Conservation (phyloP, 495 filamentous ascomycete species). For the Evernia prunastri region DNA sequence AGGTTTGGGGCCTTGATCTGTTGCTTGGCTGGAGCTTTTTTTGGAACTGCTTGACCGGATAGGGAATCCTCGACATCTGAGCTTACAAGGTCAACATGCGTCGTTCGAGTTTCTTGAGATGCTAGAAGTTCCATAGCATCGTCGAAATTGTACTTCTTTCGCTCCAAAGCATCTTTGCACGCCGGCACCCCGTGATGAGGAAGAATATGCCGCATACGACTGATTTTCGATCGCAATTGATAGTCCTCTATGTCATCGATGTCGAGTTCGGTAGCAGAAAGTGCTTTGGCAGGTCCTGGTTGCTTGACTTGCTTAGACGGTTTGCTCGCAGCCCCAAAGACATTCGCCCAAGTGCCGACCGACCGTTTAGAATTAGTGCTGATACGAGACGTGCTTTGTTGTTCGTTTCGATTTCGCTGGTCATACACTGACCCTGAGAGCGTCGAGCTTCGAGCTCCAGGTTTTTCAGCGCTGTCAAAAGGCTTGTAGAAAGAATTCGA, state of each 20-base stretch:
- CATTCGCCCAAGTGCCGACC: slow-evolving; percentile 42
- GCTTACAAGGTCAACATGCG: slow-evolving; percentile 32
- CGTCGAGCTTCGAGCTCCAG: slow-evolving; percentile 8
- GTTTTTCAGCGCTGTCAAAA: neutral
- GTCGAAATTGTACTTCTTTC: slow-evolving; percentile 50
- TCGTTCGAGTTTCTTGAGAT: slow-evolving; percentile 25
- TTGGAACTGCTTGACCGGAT: slow-evolving; percentile 6
- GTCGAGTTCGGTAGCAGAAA: slow-evolving; percentile 41
- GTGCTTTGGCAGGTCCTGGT: slow-evolving; percentile 51
- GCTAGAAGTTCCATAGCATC: slow-evolving; percentile 51
- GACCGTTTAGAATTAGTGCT: slow-evolving; percentile 35
- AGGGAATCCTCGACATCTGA: slow-evolving; percentile 26
- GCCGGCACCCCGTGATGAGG: slow-evolving; percentile 44
- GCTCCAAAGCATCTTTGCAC: slow-evolving; percentile 48
- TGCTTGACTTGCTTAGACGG: slow-evolving; percentile 41
- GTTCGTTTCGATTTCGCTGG: slow-evolving; percentile 12
- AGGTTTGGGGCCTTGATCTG: slow-evolving; percentile 52
- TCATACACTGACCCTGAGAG: slow-evolving; percentile 21
- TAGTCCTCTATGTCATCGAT: slow-evolving; percentile 52
- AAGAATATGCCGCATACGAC: slow-evolving; percentile 48
- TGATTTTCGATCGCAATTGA: slow-evolving; percentile 47
- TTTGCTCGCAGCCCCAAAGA: slow-evolving; percentile 35
- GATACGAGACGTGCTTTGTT: slow-evolving; percentile 8
- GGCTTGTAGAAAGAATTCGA: slow-evolving; percentile 44
- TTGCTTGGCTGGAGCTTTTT: slow-evolving; percentile 43